Conservation (phyloP, 1,139 yeast species). For the Meyerozyma athensensis region DNA sequence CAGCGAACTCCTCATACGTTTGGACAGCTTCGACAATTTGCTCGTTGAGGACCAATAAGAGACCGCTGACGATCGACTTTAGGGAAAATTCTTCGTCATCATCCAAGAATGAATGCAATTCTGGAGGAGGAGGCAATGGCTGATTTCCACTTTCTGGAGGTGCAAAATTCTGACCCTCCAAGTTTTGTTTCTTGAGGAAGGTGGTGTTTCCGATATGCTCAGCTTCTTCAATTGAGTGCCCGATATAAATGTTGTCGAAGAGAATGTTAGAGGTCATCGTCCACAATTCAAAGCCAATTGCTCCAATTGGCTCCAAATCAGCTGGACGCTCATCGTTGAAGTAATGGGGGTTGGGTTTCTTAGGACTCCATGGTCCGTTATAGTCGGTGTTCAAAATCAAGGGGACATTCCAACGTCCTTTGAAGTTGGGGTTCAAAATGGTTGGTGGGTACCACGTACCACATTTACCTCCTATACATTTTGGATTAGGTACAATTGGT, state of each 20-base stretch:
- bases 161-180: constrained; percentile 46
- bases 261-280: constrained; percentile 70
- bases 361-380: constrained; percentile 77
- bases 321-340: constrained; percentile 57
- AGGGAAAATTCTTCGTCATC: constrained; percentile 18
- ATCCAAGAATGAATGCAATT: constrained; percentile 34
- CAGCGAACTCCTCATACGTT: constrained; percentile 33
- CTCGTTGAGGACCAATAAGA: constrained; percentile 16
- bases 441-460: constrained; percentile 61
- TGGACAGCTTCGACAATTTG: constrained; percentile 25
- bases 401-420: constrained; percentile 77
- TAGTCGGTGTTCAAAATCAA: constrained; percentile 66
- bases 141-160: constrained; percentile 33
- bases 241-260: constrained; percentile 81
- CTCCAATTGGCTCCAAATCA: constrained; percentile 66
- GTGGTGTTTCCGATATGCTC: constrained; percentile 77
- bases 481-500: constrained; percentile 67
- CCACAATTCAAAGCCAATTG: constrained; percentile 88
- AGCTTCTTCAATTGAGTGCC: constrained; percentile 78
- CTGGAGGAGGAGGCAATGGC: constrained; percentile 38
- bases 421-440: constrained; percentile 62
- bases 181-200: constrained; percentile 53
- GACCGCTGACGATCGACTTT: constrained; percentile 18
- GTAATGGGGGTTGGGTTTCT: constrained; percentile 65
- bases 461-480: constrained; percentile 55